Base-by-base conservation (phyloP, 106 monocot species). In the Cymbidium sinense region DNA sequence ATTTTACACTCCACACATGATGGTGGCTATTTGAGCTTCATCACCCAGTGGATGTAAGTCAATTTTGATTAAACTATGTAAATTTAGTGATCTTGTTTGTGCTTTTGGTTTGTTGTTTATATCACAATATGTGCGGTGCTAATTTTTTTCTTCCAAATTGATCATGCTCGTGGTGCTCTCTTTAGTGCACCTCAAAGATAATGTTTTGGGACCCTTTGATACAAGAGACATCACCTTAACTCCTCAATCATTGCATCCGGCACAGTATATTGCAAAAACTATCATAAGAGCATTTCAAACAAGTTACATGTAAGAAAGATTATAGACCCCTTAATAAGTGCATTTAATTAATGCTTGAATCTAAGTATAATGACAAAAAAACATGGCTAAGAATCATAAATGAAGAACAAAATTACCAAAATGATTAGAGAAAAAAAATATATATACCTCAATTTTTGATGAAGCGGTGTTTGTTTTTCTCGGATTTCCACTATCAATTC, bases 401-500 rank as follows among this genome's bases (percentile, higher is more conserved):
- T 58, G 28, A 77, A 36, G 33, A 77, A 61, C 61, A 34, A 33
- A n/a, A 61, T 23, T 3, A 3, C 39, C 23, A n/a, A 67, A 67
- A 67, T 15, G 0, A 17, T 37, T 3, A 23, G 10, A 62, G 34
- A 61, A 62, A 37, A 21, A 20, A 65, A 82, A 34, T 75, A 64
- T 85, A 34, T 75, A 64, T 85, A 98, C 93, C 89, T 94, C 86
- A 20, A 75, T 61, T 85, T 91, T 94, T 41, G 94, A 86, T 78
- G 87, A 84, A 75, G 47, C 80, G 35, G 85, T 81, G 80, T 47
- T 87, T 18, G 79, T 33, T 69, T 91, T 94, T 81, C 92, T 98
- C 69, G 80, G 82, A 73, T 90, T 90, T 64, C 85, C 88, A 78
- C 84, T 78, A 79, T 94, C 96, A 90, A 98, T 94, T 58, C 89